Evolutionary conservation across 371 early-diverging fungal species (phyloP).

Genomic region (Mortierella polycephala): DNA sequence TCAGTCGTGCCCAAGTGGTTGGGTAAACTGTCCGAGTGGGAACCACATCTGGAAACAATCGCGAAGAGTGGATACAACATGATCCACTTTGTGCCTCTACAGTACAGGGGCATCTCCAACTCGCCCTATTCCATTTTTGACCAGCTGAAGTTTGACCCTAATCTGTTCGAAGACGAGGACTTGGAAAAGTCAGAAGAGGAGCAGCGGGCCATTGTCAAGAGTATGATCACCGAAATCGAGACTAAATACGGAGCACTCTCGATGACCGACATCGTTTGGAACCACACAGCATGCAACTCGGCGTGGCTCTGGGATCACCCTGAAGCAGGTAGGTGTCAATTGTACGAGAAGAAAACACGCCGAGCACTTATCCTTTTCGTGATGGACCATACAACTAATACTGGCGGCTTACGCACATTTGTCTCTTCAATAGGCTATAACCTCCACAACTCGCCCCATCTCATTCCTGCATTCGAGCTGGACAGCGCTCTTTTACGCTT

Average conservation of each 20-base stretch:
- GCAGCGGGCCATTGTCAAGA: slow-evolving; percentile 64
- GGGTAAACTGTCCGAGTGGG: slow-evolving; percentile 87
- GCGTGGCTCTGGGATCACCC: slow-evolving; percentile 93
- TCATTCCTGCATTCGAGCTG: slow-evolving; percentile 91
- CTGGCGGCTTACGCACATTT: not conserved
- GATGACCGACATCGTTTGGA: slow-evolving; percentile 97
- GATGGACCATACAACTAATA: too few relatives aligned
- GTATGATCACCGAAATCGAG: slow-evolving; percentile 65
- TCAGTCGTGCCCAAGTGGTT: slow-evolving; percentile 96
- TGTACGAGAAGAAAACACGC: too few relatives aligned
- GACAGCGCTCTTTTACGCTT: slow-evolving; percentile 86
- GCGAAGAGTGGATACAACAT: slow-evolving; percentile 91
- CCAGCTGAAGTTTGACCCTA: slow-evolving; percentile 87
- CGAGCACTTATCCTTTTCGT: too few relatives aligned
- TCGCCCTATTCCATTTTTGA: slow-evolving; percentile 96
- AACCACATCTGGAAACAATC: slow-evolving; percentile 72
- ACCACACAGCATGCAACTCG: slow-evolving; percentile 94
- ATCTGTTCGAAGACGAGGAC: slow-evolving; percentile 75
- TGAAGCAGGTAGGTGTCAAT: slow-evolving; percentile 86
- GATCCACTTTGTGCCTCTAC: slow-evolving; percentile 96
- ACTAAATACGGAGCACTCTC: slow-evolving; percentile 77
- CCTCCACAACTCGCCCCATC: slow-evolving; percentile 92
- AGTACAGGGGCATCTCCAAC: slow-evolving; percentile 88
- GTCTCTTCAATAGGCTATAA: slow-evolving; percentile 80
- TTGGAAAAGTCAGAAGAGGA: slow-evolving; percentile 62